Base-by-base conservation (phyloP, 495 filamentous ascomycete species). In the Eremomyces bilateralis region DNA sequence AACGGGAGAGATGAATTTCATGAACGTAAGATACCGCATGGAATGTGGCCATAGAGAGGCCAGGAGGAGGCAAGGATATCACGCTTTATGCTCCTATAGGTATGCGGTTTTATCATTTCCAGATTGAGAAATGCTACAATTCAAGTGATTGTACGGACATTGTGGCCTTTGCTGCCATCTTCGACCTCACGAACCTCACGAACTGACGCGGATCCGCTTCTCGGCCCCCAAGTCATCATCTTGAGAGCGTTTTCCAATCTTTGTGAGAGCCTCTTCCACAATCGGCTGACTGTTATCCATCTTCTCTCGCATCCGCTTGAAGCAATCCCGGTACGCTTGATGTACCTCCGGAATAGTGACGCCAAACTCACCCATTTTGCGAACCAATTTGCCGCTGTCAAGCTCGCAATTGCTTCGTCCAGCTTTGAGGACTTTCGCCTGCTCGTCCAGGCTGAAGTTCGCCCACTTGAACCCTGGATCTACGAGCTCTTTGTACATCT, bases 371-470 rank as follows among this genome's bases (percentile, higher is more conserved):
- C 54, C 59, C 34, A 73, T 51, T 56, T 71, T 72, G 32, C 48
- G 60, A 16, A 57, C 56, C 31, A 76, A 53, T 51, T 72, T 76
- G 16, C 61, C 62, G 15, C 64, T 65, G 47, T 73, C 68, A 16
- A 74, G 52, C 53, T 66, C 55, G 48, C 70, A 75, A 52, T 75
- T 75, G 44, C 63, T 69, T 21, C 70, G 63, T 15, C 61, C 69
- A 4, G 69, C 70, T 51, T 71, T 72, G 53, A 73, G 64, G 20
- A 72, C 67, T 49, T 70, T 73, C 45, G 67, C 56, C 49, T 76
- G 71, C 50, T 74, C 67, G 36, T 71, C 69, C 17, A 73, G 47
- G 5, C 52, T 63, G 46, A 76, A 76, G 52, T 76, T 74, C 59
- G 67, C 64, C 71, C 71, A 76, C 21, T 57, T 63, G 40, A 72